Evolutionary conservation across 179 eudicot genomes (phyloP), one percentile per base, ranked within the genome.

Genomic region (Carnegiea gigantea): DNA sequence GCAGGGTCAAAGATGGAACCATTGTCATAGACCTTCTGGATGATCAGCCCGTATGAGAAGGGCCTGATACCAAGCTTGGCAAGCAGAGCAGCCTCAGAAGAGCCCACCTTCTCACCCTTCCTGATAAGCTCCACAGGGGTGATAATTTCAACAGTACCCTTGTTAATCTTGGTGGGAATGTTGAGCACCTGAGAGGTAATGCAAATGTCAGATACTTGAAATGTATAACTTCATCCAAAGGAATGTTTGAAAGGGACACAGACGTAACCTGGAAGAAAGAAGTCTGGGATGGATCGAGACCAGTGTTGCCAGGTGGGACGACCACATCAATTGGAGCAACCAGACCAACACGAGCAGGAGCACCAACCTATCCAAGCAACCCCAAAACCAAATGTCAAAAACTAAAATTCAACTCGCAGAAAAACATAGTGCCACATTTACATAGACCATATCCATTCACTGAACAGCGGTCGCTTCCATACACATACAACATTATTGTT

Each of bases 231-330:
- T 20, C 6, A 38, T 0, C 12, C 21, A 59, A 59, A 77, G 9
- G 8, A 10, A 11, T 8, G 44, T 43, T 43, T 15, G 57, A 5
- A 28, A 24, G 8, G 24, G 12, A 81, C 21, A 2, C 33, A 33
- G 54, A 33, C 40, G 17, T 40, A 40, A 94, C 98, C 98, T 94
- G 98, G 87, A 94, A 94, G 93, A 94, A 94, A 81, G 97, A 93
- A 33, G 98, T 94, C 89, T 94, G 98, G 64, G 98, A 94, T 17
- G 98, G 98, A 76, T 94, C 97, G 10, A 94, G 98, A 68, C 98
- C 98, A 83, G 97, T 94, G 90, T 93, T 94, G 77, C 98, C 98
- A 23, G 98, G 98, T 17, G 97, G 98, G 85, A 94, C 98, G 48
- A 93, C 93, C 0, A 94, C 98, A 88, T 94, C 97, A 78, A 90